A percentile compares a stretch with the other conserved stretches of the same genome.
phyloP scores from a whole-genome alignment of 2,329 filamentous ascomycete genomes.

The Colletotrichum endophyticum region DNA sequence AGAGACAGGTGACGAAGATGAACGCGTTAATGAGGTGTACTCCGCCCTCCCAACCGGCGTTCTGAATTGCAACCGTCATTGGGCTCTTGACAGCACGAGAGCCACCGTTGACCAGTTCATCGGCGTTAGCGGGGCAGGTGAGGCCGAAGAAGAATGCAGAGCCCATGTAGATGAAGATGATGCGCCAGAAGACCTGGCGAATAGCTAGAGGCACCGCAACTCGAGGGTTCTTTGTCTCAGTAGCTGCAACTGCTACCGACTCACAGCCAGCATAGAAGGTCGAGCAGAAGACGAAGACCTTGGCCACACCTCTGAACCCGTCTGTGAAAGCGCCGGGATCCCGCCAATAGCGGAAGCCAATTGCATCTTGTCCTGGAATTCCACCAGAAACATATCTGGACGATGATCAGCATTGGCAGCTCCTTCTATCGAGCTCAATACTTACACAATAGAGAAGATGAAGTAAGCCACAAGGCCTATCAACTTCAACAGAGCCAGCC shows the following conservation, averaged over 20 bases:
- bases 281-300: slow-evolving; percentile 72
- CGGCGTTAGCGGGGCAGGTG: slow-evolving; percentile 72
- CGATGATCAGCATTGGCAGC: not conserved
- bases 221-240: slow-evolving; percentile 63
- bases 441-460: slow-evolving; percentile 71
- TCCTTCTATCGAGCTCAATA: not conserved
- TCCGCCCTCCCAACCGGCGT: slow-evolving; percentile 74
- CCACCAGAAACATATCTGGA: slow-evolving; percentile 68
- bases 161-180: slow-evolving; percentile 70
- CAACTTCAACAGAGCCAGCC: slow-evolving; percentile 77
- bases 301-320: slow-evolving; percentile 70
- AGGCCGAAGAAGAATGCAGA: slow-evolving; percentile 77
- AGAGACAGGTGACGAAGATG: slow-evolving; percentile 75
- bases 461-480: slow-evolving; percentile 74
- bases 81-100: slow-evolving; percentile 72
- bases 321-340: slow-evolving; percentile 72
- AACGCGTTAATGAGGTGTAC: slow-evolving; percentile 81
- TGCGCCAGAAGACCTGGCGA: slow-evolving; percentile 65
- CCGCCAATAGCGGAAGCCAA: slow-evolving; percentile 76
- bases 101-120: slow-evolving; percentile 63
- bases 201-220: slow-evolving; percentile 62
- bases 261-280: slow-evolving; percentile 75
- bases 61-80: slow-evolving; percentile 76
- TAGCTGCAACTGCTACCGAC: slow-evolving; percentile 67
- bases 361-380: slow-evolving; percentile 57